A percentile compares a stretch with the other conserved stretches of the same genome.
Evolutionary conservation across 1,139 yeast genomes (phyloP).

Genomic region (Candida freyschussii): DNA sequence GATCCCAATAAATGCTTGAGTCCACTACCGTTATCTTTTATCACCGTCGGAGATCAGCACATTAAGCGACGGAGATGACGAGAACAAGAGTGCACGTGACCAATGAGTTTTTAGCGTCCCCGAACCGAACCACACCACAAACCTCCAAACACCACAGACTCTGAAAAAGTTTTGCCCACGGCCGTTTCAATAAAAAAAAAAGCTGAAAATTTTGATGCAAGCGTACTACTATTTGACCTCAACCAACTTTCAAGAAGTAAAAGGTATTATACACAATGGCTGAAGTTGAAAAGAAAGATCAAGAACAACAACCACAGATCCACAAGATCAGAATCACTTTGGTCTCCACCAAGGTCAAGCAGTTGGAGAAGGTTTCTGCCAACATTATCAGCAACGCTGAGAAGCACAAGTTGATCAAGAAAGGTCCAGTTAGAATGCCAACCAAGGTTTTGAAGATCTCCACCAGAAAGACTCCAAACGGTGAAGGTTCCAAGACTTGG

Average conservation of each 20-base stretch:
- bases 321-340: constrained; percentile 99
- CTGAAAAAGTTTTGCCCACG: constrained; percentile 10
- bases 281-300: constrained; percentile 83
- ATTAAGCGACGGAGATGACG: too few relatives aligned
- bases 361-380: constrained; percentile 89
- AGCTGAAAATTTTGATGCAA: constrained; percentile 16
- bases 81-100: too few relatives aligned
- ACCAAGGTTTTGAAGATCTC: constrained; percentile 97
- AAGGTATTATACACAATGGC: constrained; percentile 57
- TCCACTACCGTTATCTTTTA: too few relatives aligned
- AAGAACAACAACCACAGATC: constrained; percentile 77
- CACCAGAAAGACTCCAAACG: constrained; percentile 99
- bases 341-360: constrained; percentile 98
- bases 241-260: constrained; percentile 27
- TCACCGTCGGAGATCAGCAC: too few relatives aligned
- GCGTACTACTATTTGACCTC: too few relatives aligned
- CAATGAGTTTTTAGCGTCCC: constrained; percentile 14
- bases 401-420: constrained; percentile 75
- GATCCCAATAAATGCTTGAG: too few relatives aligned
- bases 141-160: constrained; percentile 23
- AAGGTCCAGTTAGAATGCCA: constrained; percentile 99
- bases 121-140: constrained; percentile 2
- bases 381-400: constrained; percentile 88
- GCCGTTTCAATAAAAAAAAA: constrained; percentile 9
- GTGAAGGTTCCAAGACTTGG: constrained; percentile 99